phyloP scores from a whole-genome alignment of 2,329 filamentous ascomycete genomes.

The Talaromyces sp. region DNA sequence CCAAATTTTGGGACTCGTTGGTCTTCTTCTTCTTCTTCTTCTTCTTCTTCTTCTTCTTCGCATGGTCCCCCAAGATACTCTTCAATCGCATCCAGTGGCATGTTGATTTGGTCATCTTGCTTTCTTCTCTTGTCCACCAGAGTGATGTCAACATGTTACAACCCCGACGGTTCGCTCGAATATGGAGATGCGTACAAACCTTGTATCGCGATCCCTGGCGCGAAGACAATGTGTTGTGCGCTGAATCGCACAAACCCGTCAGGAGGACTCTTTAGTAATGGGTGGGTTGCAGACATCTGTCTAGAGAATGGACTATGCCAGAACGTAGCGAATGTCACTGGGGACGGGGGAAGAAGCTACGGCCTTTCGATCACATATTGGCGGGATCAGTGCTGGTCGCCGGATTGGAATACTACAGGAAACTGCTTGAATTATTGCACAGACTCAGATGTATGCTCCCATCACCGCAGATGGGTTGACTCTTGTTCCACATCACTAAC shows the following conservation, averaged over 20 bases:
- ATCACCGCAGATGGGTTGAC: neutral
- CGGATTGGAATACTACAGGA: conserved; percentile 1
- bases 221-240: conserved; percentile 2
- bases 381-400: neutral
- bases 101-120: neutral
- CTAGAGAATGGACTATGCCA: conserved; percentile 2
- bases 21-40: too few species aligned
- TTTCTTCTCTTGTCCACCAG: neutral
- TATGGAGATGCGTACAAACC: neutral
- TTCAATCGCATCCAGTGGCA: neutral
- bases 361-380: neutral
- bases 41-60: too few species aligned
- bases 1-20: too few species aligned
- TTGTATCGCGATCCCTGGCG: neutral
- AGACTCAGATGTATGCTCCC: neutral
- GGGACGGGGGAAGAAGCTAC: neutral
- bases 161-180: neutral
- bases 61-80: too few species aligned
- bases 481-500: neutral
- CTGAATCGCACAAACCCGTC: conserved; percentile 4
- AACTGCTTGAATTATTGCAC: conserved; percentile 3
- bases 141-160: neutral
- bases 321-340: neutral
- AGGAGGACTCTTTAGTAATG: neutral
- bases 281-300: conserved; percentile 1